These are phyloP conservation scores for Beauveria australis DNA, from an alignment of 2,329 filamentous ascomycete genomes.

Conservation along the genomic window DNA sequence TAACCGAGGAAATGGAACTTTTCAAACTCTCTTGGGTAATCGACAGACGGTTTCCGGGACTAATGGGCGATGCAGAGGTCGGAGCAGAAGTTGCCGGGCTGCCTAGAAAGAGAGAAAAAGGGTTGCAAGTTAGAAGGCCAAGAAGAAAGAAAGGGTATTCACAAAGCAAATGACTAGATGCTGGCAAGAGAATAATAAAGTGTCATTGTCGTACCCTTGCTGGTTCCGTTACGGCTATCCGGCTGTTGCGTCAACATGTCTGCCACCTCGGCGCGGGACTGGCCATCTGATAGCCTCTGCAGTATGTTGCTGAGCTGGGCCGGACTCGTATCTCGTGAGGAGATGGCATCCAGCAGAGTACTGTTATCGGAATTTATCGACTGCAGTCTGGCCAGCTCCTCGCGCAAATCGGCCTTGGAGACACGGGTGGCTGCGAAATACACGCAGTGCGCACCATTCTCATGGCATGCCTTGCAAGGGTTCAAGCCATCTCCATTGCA, in stretches of 20 bases:
- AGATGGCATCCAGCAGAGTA: not conserved
- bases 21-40: not conserved
- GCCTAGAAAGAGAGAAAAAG: not conserved
- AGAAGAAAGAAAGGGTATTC: too few species aligned
- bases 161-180: not conserved
- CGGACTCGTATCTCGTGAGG: not conserved
- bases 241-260: not conserved
- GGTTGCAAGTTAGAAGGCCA: not conserved
- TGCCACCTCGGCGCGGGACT: not conserved
- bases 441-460: not conserved
- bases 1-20: not conserved
- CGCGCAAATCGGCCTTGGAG: slow-evolving; percentile 5
- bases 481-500: slow-evolving; percentile 1
- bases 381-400: not conserved
- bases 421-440: not conserved
- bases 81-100: not conserved
- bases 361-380: not conserved
- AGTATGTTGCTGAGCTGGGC: not conserved
- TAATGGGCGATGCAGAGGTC: not conserved
- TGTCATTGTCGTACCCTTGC: not conserved
- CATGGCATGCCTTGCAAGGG: slow-evolving; percentile 1
- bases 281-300: not conserved
- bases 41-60: not conserved
- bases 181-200: not conserved
- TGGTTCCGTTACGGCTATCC: not conserved